Evolutionary conservation across 768 basidiomycete genomes (phyloP), one percentile per base, ranked within the genome.

Genomic region (Strobilomyces dryophilus): DNA sequence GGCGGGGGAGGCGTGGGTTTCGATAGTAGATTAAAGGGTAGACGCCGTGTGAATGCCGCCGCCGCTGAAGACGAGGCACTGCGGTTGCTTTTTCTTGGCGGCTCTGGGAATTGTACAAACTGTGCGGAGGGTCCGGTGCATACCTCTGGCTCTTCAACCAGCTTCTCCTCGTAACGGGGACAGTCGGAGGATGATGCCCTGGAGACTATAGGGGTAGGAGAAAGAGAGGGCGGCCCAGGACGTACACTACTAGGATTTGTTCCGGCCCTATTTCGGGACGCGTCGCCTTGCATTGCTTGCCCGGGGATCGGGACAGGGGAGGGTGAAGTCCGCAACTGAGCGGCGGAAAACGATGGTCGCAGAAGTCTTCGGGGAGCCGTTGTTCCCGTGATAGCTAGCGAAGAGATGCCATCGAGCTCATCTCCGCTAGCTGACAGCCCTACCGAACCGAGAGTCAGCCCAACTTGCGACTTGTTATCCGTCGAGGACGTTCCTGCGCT

Each of bases 311-410:
- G 58, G 60, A 67, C 58, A 31, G 72, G 51, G 42, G 73, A 73
- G n/a, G 78, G 71, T 10, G 72, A 71, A 15, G 76, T 80, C 52
- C 88, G 78, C 37, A 91, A 72, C 60, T 91, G 89, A 12, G 86
- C 85, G 47, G 89, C 88, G 64, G 89, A 91, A 58, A 81, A 78
- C 20, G 89, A 91, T 15, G 88, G 85, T 47, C 89, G 78, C 52
- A 91, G 64, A 47, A 71, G 67, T 57, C 75, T 76, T 61, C 85
- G 76, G 27, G 85, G 82, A 18, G 81, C 83, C 49, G 79, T 74
- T 46, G 82, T 74, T 6, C 85, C 80, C 51, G 75, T 77, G 43
- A 74, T 73, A 32, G 69, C 70, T 14, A 79, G 66, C 42, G 76
- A 72, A 45, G 76, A 72, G 46, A 82, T 66, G 7, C 76, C 72